phyloP scores from a whole-genome alignment of 2,329 filamentous ascomycete species.

The Xylaria sp. region DNA sequence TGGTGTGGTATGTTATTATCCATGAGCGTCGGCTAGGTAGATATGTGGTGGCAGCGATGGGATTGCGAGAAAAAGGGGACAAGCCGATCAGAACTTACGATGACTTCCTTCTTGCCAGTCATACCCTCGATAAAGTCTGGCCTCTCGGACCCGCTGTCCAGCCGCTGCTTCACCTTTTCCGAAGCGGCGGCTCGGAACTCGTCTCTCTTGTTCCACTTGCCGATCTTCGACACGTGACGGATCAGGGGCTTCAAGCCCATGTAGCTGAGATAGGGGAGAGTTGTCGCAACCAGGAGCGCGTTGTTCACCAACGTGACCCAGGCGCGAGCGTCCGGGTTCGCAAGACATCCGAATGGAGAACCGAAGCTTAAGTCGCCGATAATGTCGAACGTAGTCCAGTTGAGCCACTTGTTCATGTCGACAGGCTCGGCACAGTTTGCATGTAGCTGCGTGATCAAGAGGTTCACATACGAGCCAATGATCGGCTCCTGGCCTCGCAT shows the following conservation, averaged over 20 bases:
- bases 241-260: no score
- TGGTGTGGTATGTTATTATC: no score
- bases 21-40: no score
- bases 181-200: conserved; percentile 26
- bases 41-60: no score
- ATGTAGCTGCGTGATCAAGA: conserved; percentile 37
- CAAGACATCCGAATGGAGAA: conserved; percentile 44
- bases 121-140: conserved; percentile 40
- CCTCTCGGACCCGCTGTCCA: conserved; percentile 32
- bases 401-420: conserved; percentile 44
- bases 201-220: no score
- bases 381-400: conserved; percentile 47
- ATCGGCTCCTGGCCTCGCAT: conserved; percentile 47
- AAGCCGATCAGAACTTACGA: no score
- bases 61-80: no score
- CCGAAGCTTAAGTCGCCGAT: conserved; percentile 52
- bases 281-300: conserved; percentile 30
- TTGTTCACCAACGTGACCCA: conserved; percentile 40
- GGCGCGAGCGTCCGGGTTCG: conserved; percentile 38
- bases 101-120: conserved; percentile 33
- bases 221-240: no score
- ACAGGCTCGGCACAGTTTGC: conserved; percentile 29
- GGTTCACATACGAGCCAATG: conserved; percentile 42
- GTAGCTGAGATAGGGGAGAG: conserved; percentile 18
- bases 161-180: conserved; percentile 34